A percentile compares a stretch with the other conserved stretches of the same genome.
Conservation (phyloP, 495 filamentous ascomycete genomes). For the Lasiosphaeris hirsuta region DNA sequence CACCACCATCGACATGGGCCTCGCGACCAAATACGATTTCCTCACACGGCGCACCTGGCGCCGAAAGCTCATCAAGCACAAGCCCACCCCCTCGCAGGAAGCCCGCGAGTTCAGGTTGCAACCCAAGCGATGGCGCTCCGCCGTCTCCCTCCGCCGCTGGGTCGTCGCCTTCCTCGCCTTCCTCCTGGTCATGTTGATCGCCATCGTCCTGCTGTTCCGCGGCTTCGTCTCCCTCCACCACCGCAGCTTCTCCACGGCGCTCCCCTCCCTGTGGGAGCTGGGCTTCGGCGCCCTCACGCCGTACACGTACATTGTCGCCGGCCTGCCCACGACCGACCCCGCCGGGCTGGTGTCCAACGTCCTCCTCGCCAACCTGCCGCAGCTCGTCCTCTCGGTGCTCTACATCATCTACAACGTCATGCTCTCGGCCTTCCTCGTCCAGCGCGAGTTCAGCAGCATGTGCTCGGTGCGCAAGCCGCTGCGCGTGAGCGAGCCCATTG, state of each 20-base stretch:
- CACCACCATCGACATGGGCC: slow-evolving; percentile 22
- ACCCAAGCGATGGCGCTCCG: not conserved
- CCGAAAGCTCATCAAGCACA: not conserved
- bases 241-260: slow-evolving; percentile 13
- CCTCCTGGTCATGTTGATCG: slow-evolving; percentile 4
- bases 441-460: slow-evolving; percentile 25
- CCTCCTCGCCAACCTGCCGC: slow-evolving; percentile 41
- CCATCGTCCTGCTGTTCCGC: slow-evolving; percentile 1
- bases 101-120: not conserved
- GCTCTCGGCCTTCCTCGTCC: slow-evolving; percentile 32
- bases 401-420: slow-evolving; percentile 44
- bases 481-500: slow-evolving; percentile 29
- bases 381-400: slow-evolving; percentile 40
- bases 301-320: slow-evolving; percentile 21
- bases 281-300: slow-evolving; percentile 31
- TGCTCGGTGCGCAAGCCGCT: slow-evolving; percentile 7
- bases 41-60: not conserved
- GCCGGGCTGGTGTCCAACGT: slow-evolving; percentile 25
- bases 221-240: slow-evolving; percentile 6
- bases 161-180: not conserved
- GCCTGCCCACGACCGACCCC: slow-evolving; percentile 8
- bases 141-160: not conserved
- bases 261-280: slow-evolving; percentile 17
- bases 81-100: not conserved
- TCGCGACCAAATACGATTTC: slow-evolving; percentile 25